Conservation (phyloP, 2,329 filamentous ascomycete species). For the Alternaria infectoria region DNA sequence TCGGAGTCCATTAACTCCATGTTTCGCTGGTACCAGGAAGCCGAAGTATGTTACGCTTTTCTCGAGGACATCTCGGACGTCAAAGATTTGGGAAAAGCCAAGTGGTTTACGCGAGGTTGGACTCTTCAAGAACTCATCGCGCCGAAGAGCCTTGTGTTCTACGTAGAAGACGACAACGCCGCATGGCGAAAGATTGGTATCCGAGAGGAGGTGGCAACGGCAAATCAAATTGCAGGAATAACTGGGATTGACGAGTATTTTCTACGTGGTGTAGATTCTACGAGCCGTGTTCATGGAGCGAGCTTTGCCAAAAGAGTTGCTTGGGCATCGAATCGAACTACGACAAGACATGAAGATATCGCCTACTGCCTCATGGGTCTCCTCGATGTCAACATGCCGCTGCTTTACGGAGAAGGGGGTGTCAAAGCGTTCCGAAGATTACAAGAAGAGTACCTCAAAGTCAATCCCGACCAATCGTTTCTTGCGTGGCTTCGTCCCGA, state of each 20-base stretch:
- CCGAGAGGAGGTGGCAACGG: not conserved
- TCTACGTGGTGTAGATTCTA: not conserved
- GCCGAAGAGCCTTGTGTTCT: not conserved
- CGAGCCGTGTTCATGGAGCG: accelerated
- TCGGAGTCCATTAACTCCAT: not conserved
- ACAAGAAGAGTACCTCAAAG: not conserved
- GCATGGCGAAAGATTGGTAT: not conserved
- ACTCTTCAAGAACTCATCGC: not conserved
- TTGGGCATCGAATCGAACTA: not conserved
- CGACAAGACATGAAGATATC: not conserved
- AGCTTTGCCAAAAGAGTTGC: not conserved
- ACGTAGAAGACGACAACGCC: no score
- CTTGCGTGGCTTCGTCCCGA: not conserved
- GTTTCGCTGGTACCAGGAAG: not conserved
- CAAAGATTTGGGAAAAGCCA: not conserved
- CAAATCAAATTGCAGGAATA: accelerated
- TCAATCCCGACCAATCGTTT: not conserved
- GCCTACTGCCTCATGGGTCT: not conserved
- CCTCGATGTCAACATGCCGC: not conserved
- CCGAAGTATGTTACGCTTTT: not conserved
- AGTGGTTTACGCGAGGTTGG: not conserved
- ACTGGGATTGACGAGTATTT: accelerated
- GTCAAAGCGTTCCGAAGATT: not conserved
- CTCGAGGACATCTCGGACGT: not conserved
- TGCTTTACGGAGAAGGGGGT: not conserved